Evolutionary conservation across 306 rosid genomes (phyloP).

Genomic region (Acacia confusa): DNA sequence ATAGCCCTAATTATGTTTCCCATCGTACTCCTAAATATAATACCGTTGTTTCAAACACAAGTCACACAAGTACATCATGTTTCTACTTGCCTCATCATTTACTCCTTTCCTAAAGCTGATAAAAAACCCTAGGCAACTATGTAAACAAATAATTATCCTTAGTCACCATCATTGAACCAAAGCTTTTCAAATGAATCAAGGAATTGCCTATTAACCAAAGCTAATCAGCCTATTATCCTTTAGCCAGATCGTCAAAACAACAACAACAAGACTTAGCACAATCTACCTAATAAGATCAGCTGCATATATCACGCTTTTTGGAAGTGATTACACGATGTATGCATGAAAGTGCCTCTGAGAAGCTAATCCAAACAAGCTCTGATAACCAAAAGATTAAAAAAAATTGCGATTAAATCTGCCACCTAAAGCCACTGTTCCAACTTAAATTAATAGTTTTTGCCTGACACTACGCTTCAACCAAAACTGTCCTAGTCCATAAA

Average conservation of each 20-base stretch:
- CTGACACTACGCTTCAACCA: neutral
- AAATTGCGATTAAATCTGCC: neutral
- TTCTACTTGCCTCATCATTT: neutral
- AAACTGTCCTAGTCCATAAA: neutral
- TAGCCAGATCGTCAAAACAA: neutral
- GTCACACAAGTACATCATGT: constrained; percentile 8
- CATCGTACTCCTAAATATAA: neutral
- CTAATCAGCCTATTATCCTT: neutral
- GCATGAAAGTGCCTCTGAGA: too few relatives aligned
- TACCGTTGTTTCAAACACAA: neutral
- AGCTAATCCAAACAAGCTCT: too few relatives aligned
- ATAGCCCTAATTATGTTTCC: neutral
- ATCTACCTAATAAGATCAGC: neutral
- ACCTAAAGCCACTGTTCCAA: neutral
- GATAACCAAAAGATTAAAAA: neutral
- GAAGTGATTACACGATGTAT: too few relatives aligned
- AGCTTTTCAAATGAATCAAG: neutral
- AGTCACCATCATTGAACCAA: neutral
- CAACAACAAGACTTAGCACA: neutral
- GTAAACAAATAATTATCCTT: neutral
- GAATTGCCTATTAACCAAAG: neutral
- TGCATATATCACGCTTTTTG: neutral
- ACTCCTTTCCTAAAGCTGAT: neutral
- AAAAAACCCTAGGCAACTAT: constrained; percentile 2
- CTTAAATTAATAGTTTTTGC: neutral